Conservation (phyloP, 2,329 filamentous ascomycete species). For the Balansia obtecta region DNA sequence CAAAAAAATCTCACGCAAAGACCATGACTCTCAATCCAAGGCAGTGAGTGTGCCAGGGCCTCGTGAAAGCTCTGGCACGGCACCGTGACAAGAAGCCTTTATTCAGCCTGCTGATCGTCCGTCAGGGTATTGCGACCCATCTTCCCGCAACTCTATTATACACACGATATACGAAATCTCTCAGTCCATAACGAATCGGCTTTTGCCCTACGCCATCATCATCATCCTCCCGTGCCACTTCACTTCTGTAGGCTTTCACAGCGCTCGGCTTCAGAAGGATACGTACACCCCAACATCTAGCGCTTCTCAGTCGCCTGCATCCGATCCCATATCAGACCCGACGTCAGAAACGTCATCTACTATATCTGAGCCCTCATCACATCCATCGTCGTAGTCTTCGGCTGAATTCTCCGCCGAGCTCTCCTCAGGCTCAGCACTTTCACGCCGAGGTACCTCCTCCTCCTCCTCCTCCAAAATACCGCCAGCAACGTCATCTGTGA, state of each 20-base stretch:
- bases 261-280: not conserved
- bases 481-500: slow-evolving; percentile 40
- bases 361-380: slow-evolving; percentile 5
- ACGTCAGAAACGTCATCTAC: slow-evolving; percentile 5
- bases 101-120: too few species aligned
- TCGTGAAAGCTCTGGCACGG: too few species aligned
- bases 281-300: not conserved
- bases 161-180: too few species aligned
- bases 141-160: too few species aligned
- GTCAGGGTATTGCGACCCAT: too few species aligned
- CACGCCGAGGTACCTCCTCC: slow-evolving; percentile 13
- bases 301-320: slow-evolving; percentile 3
- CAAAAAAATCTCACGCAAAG: too few species aligned
- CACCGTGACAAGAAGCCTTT: too few species aligned
- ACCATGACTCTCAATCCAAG: too few species aligned
- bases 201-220: not conserved
- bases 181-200: not conserved
- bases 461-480: slow-evolving; percentile 19
- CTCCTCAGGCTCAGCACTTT: slow-evolving; percentile 7
- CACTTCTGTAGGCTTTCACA: too few species aligned
- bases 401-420: slow-evolving; percentile 9
- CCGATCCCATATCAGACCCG: slow-evolving; percentile 4
- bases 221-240: not conserved
- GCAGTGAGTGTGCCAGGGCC: too few species aligned
- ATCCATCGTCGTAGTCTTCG: slow-evolving; percentile 8